phyloP scores from a whole-genome alignment of 2,329 filamentous ascomycete species.

The Fragosphaeria purpurea region DNA sequence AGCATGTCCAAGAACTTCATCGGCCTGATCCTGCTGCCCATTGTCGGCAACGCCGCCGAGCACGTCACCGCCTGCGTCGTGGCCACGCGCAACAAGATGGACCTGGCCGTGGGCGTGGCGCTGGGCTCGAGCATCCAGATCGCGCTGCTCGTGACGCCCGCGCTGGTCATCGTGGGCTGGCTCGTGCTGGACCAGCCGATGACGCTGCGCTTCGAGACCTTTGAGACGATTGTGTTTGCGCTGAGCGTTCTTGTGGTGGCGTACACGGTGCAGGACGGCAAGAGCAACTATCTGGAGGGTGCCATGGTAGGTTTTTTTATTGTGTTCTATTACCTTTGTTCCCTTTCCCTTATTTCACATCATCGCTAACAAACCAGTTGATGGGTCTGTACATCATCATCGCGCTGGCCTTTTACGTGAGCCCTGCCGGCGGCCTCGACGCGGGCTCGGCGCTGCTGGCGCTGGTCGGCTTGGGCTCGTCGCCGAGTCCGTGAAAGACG shows the following conservation, averaged over 20 bases:
- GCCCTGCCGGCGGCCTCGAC: constrained; percentile 38
- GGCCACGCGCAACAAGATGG: constrained; percentile 68
- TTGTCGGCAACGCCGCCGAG: constrained; percentile 76
- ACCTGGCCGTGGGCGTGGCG: constrained; percentile 67
- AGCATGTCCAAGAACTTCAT: constrained; percentile 63
- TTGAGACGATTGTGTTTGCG: constrained; percentile 70
- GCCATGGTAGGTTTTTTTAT: constrained; percentile 46
- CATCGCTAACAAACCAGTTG: constrained; percentile 18
- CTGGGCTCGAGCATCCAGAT: constrained; percentile 79
- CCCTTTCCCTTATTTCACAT: constrained; percentile 5
- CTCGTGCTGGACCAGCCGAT: constrained; percentile 59
- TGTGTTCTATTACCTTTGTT: not conserved
- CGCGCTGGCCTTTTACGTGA: constrained; percentile 50
- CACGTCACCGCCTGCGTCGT: constrained; percentile 76
- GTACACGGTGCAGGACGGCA: constrained; percentile 70
- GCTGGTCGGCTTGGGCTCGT: not conserved
- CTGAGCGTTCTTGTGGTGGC: constrained; percentile 66
- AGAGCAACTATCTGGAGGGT: constrained; percentile 75
- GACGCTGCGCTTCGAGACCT: constrained; percentile 72
- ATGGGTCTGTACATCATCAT: constrained; percentile 49
- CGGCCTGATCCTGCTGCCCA: constrained; percentile 69
- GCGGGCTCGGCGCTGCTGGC: constrained; percentile 14
- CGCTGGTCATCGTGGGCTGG: constrained; percentile 73
- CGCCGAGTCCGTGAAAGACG: not conserved
- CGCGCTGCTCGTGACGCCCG: constrained; percentile 69